These are phyloP conservation scores for Lachnellula willkommii DNA, from an alignment of 2,329 filamentous ascomycete species.

Conservation along the genomic window DNA sequence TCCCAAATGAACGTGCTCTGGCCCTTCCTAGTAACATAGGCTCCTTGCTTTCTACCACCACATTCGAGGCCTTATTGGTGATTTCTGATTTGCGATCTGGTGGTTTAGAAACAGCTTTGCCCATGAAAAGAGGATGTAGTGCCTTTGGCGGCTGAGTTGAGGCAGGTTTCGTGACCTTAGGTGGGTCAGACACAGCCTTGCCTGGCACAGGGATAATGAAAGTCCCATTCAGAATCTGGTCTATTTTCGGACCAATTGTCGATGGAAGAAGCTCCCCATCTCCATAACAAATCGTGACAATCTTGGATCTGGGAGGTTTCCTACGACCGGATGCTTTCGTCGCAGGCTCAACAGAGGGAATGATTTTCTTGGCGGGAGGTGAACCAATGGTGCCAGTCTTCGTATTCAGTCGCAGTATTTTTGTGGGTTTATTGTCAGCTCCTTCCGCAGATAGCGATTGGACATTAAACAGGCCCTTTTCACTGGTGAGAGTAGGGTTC, in stretches of 20 bases:
- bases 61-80: neutral
- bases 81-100: neutral
- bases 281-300: constrained; percentile 58
- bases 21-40: neutral
- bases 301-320: constrained; percentile 35
- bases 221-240: constrained; percentile 48
- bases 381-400: constrained; percentile 59
- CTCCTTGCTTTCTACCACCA: neutral
- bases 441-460: neutral
- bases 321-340: constrained; percentile 29
- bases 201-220: neutral
- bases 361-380: constrained; percentile 50
- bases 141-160: constrained; percentile 35
- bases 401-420: constrained; percentile 51
- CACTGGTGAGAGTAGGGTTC: too few relatives aligned
- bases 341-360: neutral
- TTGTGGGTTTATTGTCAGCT: constrained; percentile 36
- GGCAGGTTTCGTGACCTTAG: constrained; percentile 24
- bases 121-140: constrained; percentile 66
- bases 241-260: constrained; percentile 54
- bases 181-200: constrained; percentile 6
- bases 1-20: constrained; percentile 1
- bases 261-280: constrained; percentile 39
- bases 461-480: neutral
- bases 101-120: constrained; percentile 39